Base-by-base conservation (phyloP, 2,329 filamentous ascomycete species). In the Cladorrhinum sp. region DNA sequence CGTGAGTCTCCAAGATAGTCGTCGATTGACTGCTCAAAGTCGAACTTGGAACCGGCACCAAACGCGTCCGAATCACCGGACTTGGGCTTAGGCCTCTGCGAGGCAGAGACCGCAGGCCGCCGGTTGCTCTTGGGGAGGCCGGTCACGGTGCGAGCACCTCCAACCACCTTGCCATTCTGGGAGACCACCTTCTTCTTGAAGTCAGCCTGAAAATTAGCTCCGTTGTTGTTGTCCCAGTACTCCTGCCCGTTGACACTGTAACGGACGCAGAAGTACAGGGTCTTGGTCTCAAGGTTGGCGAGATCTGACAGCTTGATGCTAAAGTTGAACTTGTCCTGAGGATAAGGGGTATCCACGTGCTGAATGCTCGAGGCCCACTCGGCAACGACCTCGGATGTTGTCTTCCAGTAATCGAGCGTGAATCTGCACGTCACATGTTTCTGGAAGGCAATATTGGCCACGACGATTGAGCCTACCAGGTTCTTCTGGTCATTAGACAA, bases 341-440 rank as follows among this genome's bases (percentile, higher is more conserved):
- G 86, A 67, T 89, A 78, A 2, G 78, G 79, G 4, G 75, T 75
- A 48, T 89, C 85, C 66, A 85, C 85, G 25, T 85, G 85, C 49
- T 86, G 85, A 50, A 93, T 84, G 75, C 95, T 90, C 63, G 90
- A 85, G 72, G 87, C 88, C 77, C 85, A 99, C 69, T 97, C 92
- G n/a, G 91, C 93, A 38, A 83, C 82, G 1, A 98, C 90, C 73
- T 99, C 95, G 0, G 95, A 99, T 0, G 93, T 96, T 0, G 95
- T 99, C 81, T 96, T 96, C 95, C 95, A 99, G 77, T 96, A 95
- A 74, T 99, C 95, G 51, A 97, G 83, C 0, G 95, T 99, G 75
- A 99, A 99, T 55, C 95, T 87, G 73, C 92, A 93, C n/a, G 89
- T 86, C 57, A 99, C 91, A 5, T 81, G 75, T 77, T 99, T 99